These are phyloP conservation scores for Kodamaea lidongshanica DNA, from an alignment of 805 yeast genomes.

Conservation along the genomic window DNA sequence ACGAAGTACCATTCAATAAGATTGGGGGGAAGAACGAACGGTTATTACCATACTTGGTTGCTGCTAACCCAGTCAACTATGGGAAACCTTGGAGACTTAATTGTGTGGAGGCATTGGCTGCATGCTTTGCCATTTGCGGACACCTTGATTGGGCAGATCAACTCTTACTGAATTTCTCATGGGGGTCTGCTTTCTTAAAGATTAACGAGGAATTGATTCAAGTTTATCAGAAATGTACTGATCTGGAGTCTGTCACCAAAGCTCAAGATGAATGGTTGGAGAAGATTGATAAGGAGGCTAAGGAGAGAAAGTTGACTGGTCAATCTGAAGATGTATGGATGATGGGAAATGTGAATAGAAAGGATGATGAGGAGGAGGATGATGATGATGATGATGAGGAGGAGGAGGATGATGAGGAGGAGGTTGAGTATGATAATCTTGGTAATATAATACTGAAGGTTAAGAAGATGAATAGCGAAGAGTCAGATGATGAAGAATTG, in stretches of 20 bases:
- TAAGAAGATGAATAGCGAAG: constrained; percentile 4
- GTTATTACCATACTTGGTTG: constrained; percentile 83
- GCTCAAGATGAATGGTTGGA: constrained; percentile 77
- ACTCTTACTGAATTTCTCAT: constrained; percentile 72
- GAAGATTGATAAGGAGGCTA: constrained; percentile 58
- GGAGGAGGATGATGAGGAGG: constrained; percentile 15
- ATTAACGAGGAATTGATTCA: constrained; percentile 75
- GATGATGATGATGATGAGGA: constrained; percentile 14
- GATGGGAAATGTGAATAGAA: constrained; percentile 69
- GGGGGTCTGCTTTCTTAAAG: constrained; percentile 87
- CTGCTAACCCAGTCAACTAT: constrained; percentile 95
- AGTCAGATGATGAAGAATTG: constrained; percentile 7
- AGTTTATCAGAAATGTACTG: constrained; percentile 73
- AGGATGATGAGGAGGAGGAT: constrained; percentile 15
- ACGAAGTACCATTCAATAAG: constrained; percentile 88
- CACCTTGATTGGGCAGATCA: constrained; percentile 82
- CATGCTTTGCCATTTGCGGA: constrained; percentile 92
- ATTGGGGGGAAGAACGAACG: constrained; percentile 90
- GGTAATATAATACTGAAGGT: constrained; percentile 12
- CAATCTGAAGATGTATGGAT: constrained; percentile 63
- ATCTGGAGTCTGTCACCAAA: constrained; percentile 59
- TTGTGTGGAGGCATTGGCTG: constrained; percentile 97
- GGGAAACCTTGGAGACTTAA: constrained; percentile 94
- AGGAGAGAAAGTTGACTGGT: constrained; percentile 51
- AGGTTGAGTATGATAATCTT: constrained; percentile 10